Percentiles rank a stretch among this genome's conserved stretches.
Evolutionary conservation across 2,329 filamentous ascomycete genomes (phyloP).

Genomic region (Arthrobotrys megalospora): DNA sequence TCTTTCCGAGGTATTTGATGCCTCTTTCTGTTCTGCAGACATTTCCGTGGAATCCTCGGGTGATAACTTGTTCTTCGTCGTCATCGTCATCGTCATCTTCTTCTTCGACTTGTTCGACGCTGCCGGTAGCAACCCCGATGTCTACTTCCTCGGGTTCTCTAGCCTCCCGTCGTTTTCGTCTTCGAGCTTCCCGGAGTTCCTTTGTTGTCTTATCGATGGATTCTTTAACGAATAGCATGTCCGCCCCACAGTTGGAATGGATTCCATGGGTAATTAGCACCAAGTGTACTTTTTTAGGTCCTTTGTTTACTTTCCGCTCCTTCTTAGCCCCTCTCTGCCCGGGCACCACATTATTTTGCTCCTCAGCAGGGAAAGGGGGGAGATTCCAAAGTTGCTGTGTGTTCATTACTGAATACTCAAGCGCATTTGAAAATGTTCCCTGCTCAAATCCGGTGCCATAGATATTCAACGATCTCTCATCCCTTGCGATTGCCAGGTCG

Average conservation of each 20-base stretch:
- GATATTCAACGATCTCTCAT: slow-evolving; percentile 79
- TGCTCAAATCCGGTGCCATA: slow-evolving; percentile 51
- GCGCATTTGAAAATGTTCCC: slow-evolving; percentile 79
- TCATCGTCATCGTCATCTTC: slow-evolving; percentile 69
- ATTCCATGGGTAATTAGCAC: slow-evolving; percentile 94
- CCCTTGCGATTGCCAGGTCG: slow-evolving; percentile 86
- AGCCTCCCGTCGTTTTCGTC: slow-evolving; percentile 64
- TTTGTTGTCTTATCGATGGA: slow-evolving; percentile 89
- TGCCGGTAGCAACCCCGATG: slow-evolving; percentile 49
- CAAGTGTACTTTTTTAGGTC: slow-evolving; percentile 85
- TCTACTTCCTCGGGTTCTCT: slow-evolving; percentile 69
- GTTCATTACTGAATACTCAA: slow-evolving; percentile 85
- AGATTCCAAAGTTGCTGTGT: slow-evolving; percentile 93
- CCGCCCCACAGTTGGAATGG: slow-evolving; percentile 93
- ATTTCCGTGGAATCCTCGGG: slow-evolving; percentile 90
- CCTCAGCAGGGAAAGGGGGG: slow-evolving; percentile 81
- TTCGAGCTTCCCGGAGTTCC: slow-evolving; percentile 79
- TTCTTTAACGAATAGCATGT: slow-evolving; percentile 98
- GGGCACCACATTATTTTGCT: slow-evolving; percentile 62
- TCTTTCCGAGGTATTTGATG: slow-evolving; percentile 96
- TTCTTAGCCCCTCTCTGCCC: slow-evolving; percentile 40
- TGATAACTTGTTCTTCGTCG: slow-evolving; percentile 87
- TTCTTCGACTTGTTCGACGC: slow-evolving; percentile 61
- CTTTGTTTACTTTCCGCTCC: slow-evolving; percentile 68
- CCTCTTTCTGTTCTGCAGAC: slow-evolving; percentile 91